Percentiles rank a stretch among this genome's conserved stretches.
phyloP scores from a whole-genome alignment of 2,329 filamentous ascomycete species.

The Diaporthe citri region DNA sequence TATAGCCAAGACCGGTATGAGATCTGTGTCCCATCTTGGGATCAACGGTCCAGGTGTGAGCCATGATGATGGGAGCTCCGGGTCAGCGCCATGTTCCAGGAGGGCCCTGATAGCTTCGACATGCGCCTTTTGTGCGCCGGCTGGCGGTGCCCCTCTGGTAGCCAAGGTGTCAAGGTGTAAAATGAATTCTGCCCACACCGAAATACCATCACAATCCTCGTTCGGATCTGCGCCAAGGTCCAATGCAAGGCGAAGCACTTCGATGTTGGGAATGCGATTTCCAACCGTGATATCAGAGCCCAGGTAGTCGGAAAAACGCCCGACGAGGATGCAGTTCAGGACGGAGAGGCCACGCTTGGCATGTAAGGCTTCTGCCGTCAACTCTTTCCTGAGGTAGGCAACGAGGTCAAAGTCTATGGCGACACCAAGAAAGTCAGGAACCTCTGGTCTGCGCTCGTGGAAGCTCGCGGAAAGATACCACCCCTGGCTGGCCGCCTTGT shows the following conservation, averaged over 20 bases:
- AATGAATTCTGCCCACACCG: neutral
- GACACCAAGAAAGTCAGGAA: neutral
- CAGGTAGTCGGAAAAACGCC: neutral
- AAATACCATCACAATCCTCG: neutral
- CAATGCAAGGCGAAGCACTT: neutral
- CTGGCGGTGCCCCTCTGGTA: neutral
- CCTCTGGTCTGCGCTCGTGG: neutral
- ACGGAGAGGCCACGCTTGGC: neutral
- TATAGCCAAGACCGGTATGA: neutral
- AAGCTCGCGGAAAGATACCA: neutral
- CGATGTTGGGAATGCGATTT: neutral
- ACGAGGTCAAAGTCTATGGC: slow-evolving; percentile 4
- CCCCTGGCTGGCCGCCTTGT: neutral
- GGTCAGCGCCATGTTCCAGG: neutral
- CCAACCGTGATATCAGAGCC: neutral
- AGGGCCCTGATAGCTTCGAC: neutral
- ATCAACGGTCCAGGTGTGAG: neutral
- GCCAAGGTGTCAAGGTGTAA: neutral
- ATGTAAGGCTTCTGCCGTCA: neutral
- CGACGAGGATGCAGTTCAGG: neutral
- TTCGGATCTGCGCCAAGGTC: neutral
- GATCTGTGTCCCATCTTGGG: neutral
- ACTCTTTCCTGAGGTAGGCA: neutral
- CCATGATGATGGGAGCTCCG: neutral
- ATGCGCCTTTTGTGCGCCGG: neutral